Conservation (phyloP, 1,284 basidiomycete genomes). For the Apiotrichum siamense region DNA sequence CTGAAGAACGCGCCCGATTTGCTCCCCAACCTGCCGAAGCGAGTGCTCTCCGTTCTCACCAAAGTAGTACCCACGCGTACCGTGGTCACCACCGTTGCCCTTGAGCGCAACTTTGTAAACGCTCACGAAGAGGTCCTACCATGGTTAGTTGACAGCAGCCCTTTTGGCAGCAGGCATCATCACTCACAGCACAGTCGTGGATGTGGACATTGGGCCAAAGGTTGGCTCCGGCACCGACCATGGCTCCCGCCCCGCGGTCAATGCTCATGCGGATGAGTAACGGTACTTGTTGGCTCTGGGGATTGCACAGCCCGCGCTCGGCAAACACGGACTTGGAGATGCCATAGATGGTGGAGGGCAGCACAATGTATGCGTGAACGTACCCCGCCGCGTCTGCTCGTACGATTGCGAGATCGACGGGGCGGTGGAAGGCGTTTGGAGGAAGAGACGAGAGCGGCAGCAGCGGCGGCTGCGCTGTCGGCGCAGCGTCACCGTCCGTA, state of each 20-base stretch:
- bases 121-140: constrained; percentile 28
- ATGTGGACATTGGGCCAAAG: constrained; percentile 23
- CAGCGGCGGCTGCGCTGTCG: constrained; percentile 28
- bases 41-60: constrained; percentile 44
- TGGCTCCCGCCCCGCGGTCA: constrained; percentile 38
- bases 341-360: constrained; percentile 48
- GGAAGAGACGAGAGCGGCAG: constrained; percentile 34
- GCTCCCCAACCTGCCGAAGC: constrained; percentile 25
- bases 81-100: constrained; percentile 31
- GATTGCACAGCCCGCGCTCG: constrained; percentile 36
- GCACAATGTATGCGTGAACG: constrained; percentile 43
- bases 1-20: constrained; percentile 34
- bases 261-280: constrained; percentile 35
- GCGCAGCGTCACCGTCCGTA: constrained; percentile 31
- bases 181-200: constrained; percentile 15
- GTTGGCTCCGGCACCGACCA: constrained; percentile 41
- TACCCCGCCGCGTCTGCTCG: constrained; percentile 36
- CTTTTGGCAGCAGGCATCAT: not conserved
- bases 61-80: constrained; percentile 43
- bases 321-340: constrained; percentile 32
- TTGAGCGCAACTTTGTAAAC: constrained; percentile 25
- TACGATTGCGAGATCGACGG: constrained; percentile 39
- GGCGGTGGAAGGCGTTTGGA: constrained; percentile 27
- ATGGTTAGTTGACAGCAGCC: not conserved
- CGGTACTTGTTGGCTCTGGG: constrained; percentile 39